Evolutionary conservation across 106 monocot species (phyloP).

Genomic region (Alisma plantagoaquatica): DNA sequence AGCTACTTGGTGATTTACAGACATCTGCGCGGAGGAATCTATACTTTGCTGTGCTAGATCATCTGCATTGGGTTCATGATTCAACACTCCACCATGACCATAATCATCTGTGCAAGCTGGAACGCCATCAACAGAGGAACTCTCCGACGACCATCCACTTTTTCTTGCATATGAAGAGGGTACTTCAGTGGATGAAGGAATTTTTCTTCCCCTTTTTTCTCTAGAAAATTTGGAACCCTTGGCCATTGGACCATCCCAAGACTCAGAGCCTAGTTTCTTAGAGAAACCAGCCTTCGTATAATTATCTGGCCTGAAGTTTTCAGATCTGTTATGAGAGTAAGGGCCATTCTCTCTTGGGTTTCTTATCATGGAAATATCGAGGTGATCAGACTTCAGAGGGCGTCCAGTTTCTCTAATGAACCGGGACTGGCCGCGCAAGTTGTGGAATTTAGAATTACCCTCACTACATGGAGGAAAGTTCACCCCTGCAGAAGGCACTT

Average conservation of each 20-base stretch:
- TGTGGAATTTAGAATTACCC: constrained; percentile 19
- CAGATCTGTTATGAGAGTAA: constrained; percentile 16
- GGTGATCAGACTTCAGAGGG: constrained; percentile 15
- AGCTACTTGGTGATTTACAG: constrained; percentile 24
- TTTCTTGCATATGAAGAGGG: constrained; percentile 26
- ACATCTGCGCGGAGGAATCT: constrained; percentile 7
- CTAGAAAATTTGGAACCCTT: constrained; percentile 33
- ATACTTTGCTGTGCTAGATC: constrained; percentile 20
- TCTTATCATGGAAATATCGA: constrained; percentile 20
- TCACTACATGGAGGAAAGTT: constrained; percentile 16
- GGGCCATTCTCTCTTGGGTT: constrained; percentile 21
- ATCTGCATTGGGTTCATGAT: constrained; percentile 14
- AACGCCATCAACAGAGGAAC: constrained; percentile 28
- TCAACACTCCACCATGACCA: constrained; percentile 22
- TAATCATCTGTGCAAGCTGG: constrained; percentile 34
- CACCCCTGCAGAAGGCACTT: constrained; percentile 9
- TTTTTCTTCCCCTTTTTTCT: constrained; percentile 60
- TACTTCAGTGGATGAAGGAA: constrained; percentile 5
- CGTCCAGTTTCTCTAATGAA: constrained; percentile 29
- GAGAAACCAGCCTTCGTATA: constrained; percentile 31
- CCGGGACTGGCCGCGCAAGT: constrained; percentile 18
- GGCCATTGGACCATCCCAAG: constrained; percentile 25
- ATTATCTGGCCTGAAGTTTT: constrained; percentile 20
- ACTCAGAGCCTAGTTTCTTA: constrained; percentile 33
- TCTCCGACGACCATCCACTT: constrained; percentile 31